phyloP scores from a whole-genome alignment of 2,329 filamentous ascomycete genomes.

The Neonectria faginata region DNA sequence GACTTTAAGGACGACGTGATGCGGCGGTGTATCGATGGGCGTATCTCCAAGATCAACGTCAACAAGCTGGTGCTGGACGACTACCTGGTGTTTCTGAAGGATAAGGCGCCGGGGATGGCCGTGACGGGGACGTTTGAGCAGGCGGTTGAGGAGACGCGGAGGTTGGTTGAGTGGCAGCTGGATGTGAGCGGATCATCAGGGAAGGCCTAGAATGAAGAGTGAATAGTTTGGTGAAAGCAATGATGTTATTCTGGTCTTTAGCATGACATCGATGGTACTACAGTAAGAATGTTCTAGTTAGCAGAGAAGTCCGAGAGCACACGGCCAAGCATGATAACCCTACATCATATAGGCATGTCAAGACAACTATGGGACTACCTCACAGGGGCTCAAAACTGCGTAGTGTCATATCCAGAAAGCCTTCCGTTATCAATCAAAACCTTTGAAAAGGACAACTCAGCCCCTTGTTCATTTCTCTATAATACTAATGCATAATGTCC shows the following conservation, averaged over 20 bases:
- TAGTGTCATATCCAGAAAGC: neutral
- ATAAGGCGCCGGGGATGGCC: conserved; percentile 14
- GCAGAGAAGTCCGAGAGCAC: no score
- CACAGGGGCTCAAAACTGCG: neutral
- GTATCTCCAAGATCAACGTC: conserved; percentile 67
- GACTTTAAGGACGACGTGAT: conserved; percentile 64
- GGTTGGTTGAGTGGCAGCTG: conserved; percentile 29
- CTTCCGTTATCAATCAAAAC: no score
- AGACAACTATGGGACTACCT: no score
- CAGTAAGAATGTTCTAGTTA: no score
- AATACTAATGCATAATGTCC: conserved; percentile 9
- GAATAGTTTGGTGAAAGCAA: no score
- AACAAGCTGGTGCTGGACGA: conserved; percentile 63
- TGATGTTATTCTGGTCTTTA: no score
- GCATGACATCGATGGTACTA: no score
- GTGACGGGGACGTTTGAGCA: conserved; percentile 50
- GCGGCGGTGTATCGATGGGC: conserved; percentile 61
- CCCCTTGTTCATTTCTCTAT: conserved; percentile 18
- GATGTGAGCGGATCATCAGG: conserved; percentile 26
- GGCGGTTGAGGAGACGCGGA: conserved; percentile 40
- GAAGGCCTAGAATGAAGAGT: conserved; percentile 10
- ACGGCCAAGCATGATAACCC: no score
- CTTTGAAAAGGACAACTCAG: neutral
- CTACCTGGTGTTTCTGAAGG: conserved; percentile 30
- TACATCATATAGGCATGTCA: no score